Evolutionary conservation across 1,139 yeast genomes (phyloP), one percentile per base, ranked within the genome.

Genomic region (Groenewaldozyma auringiensis): DNA sequence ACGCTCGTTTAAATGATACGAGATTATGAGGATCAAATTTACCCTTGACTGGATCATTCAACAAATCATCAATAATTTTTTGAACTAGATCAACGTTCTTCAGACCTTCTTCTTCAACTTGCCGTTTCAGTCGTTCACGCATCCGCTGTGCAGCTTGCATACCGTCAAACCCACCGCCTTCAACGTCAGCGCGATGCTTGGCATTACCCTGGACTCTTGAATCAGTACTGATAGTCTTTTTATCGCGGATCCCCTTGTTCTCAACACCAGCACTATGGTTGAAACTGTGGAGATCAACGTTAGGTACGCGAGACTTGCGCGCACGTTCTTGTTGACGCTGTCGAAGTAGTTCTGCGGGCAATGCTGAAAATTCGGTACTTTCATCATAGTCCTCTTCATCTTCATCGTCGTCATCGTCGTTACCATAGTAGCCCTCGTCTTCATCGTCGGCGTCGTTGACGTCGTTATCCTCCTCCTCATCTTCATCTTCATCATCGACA

Each of bases 251-350:
- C 44, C 97, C 97, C 45, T 70, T 69, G 59, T 89, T 89, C 29
- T 87, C 95, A 50, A 78, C 84, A 22, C 96, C 96, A 0, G 95
- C 92, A 56, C 94, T 74, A 58, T 86, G 81, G 62, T 88, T 89
- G 65, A 89, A 89, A 0, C 94, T 81, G 47, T 81, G 71, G 46
- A 80, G 42, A 32, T 55, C 60, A 17, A 51, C 39, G n/a, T n/a
- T n/a, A n/a, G n/a, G n/a, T n/a, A n/a, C n/a, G 13, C 25, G 4
- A 20, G 21, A 8, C 9, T 14, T 4, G 13, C 18, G 11, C 6
- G 18, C 36, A 11, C 6, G 13, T 33, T 14, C 13, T n/a, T 17
- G 18, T 14, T n/a, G 6, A 6, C 36, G 4, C 13, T 33, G 36
- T 6, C 36, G 16, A 17, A 20, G n/a, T 8, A 20, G n/a, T 18